Percentiles rank a stretch among this genome's conserved stretches.
Evolutionary conservation across 176 grass and related monocot genomes (phyloP).

Genomic region (Pharus latifolius): DNA sequence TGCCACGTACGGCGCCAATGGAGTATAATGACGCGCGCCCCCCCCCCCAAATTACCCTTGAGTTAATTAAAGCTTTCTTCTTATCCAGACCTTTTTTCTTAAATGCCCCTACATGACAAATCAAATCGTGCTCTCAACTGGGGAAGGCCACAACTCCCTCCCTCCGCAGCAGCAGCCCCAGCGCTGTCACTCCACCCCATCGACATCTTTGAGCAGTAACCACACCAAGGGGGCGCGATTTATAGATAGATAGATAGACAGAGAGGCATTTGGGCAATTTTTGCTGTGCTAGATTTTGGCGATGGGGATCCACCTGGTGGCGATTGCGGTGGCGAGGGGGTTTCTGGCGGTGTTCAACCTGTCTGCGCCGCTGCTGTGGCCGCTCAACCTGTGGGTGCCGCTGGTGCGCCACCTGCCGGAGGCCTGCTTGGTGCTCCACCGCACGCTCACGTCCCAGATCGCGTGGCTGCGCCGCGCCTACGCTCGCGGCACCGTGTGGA

Average conservation of each 20-base stretch:
- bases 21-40: no score
- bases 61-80: no score
- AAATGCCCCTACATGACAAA: no score
- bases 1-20: no score
- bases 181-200: no score
- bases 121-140: not conserved
- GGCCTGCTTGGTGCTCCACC: slow-evolving; percentile 12
- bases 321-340: slow-evolving; percentile 10
- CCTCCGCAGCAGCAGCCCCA: no score
- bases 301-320: slow-evolving; percentile 31
- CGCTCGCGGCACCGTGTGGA: not conserved
- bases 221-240: no score
- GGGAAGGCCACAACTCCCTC: slow-evolving; percentile 20
- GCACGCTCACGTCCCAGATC: not conserved
- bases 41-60: no score
- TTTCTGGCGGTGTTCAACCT: slow-evolving; percentile 24
- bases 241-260: not conserved
- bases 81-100: no score
- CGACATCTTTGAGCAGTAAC: no score
- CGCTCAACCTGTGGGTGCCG: slow-evolving; percentile 15
- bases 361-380: slow-evolving; percentile 16
- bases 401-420: slow-evolving; percentile 11
- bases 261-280: no score
- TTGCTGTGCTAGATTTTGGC: no score
- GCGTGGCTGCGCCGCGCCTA: slow-evolving; percentile 7